Percentiles rank a stretch among this genome's conserved stretches.
These are phyloP conservation scores for Talaromyces rugulosus DNA, from an alignment of 2,329 filamentous ascomycete species.

Conservation along the genomic window DNA sequence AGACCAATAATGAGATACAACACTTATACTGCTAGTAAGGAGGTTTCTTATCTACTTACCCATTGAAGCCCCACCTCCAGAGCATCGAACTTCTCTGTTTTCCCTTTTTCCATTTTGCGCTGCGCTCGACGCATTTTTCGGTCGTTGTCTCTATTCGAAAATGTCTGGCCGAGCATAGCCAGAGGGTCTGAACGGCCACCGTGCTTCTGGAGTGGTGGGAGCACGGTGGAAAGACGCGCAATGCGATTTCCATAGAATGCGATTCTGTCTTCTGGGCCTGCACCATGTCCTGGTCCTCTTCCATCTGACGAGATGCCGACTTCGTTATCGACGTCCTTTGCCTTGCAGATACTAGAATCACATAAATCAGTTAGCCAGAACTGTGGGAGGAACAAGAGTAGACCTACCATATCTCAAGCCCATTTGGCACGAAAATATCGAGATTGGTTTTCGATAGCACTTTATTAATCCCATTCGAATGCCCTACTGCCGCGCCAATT, in stretches of 20 bases:
- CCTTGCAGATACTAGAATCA: neutral
- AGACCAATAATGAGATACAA: neutral
- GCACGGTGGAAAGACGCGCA: neutral
- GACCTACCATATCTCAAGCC: conserved; percentile 4
- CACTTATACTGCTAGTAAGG: too few relatives aligned
- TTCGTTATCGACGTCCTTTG: conserved; percentile 5
- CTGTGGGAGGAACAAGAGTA: neutral
- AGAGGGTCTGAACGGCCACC: conserved; percentile 3
- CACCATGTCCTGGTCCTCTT: neutral
- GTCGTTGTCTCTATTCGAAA: neutral
- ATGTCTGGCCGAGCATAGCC: neutral
- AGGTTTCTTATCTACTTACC: neutral
- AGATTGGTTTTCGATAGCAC: neutral
- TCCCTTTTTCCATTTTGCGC: conserved; percentile 1
- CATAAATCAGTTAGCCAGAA: neutral
- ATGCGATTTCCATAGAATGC: conserved; percentile 2
- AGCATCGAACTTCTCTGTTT: neutral
- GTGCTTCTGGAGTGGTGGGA: neutral
- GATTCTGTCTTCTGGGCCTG: conserved; percentile 2
- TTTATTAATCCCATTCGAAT: neutral
- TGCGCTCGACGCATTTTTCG: neutral
- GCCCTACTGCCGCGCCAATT: conserved; percentile 1
- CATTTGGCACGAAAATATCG: conserved; percentile 4
- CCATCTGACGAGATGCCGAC: neutral
- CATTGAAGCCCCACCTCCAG: conserved; percentile 2